Evolutionary conservation across 1,284 basidiomycete species (phyloP).

Genomic region (Irpex sp.): DNA sequence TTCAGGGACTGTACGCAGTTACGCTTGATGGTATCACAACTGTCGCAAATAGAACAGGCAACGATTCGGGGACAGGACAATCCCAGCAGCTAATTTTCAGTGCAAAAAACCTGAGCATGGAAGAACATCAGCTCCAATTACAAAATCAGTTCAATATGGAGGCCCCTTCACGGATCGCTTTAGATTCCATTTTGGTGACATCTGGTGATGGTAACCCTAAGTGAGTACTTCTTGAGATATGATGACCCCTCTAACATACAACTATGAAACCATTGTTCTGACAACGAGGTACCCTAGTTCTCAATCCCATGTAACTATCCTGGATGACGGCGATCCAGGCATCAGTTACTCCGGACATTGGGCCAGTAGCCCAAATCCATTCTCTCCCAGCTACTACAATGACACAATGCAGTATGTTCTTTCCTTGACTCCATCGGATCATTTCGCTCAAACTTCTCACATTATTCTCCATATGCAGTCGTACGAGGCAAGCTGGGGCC

Average conservation of each 20-base stretch:
- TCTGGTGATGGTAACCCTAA: neutral
- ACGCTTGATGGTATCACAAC: too few relatives aligned
- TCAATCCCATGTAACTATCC: neutral
- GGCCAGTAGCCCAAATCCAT: neutral
- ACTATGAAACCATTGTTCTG: too few relatives aligned
- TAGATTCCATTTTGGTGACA: neutral
- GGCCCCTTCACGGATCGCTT: neutral
- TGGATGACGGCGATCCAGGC: neutral
- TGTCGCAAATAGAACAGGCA: too few relatives aligned
- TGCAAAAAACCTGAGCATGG: neutral
- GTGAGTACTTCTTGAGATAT: neutral
- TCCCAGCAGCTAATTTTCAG: neutral
- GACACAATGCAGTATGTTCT: neutral
- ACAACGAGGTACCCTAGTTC: neutral
- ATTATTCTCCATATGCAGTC: neutral
- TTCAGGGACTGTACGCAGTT: too few relatives aligned
- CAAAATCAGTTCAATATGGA: too few relatives aligned
- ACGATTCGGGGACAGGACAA: too few relatives aligned
- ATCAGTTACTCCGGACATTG: neutral
- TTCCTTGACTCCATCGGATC: neutral
- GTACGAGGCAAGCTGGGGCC: neutral
- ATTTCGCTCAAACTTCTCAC: neutral
- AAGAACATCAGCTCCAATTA: neutral
- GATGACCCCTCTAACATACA: too few relatives aligned
- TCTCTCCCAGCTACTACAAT: neutral